phyloP scores from a whole-genome alignment of 257 asterid genomes.

The Nyctanthes arbortristis region DNA sequence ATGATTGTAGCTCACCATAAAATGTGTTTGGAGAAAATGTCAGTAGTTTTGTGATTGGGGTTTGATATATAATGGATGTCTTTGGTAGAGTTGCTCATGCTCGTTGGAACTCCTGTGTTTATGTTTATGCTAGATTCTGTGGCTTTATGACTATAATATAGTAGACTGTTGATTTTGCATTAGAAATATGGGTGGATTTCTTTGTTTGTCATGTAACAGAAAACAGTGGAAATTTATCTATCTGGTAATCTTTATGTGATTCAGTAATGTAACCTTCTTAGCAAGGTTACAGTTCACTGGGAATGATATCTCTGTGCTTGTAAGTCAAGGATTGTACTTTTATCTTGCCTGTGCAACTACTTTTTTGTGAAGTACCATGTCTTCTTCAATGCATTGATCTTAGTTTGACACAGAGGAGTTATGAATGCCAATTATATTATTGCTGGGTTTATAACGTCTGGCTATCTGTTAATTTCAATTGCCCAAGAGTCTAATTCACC shows the following conservation, averaged over 20 bases:
- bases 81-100: conserved; percentile 15
- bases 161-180: neutral
- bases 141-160: neutral
- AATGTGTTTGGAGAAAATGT: neutral
- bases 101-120: neutral
- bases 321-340: neutral
- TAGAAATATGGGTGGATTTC: neutral
- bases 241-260: neutral
- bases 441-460: neutral
- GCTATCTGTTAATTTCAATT: neutral
- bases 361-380: neutral
- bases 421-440: neutral
- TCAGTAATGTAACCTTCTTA: neutral
- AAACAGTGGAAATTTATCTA: neutral
- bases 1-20: neutral
- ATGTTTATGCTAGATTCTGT: neutral
- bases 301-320: neutral
- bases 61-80: neutral
- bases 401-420: neutral
- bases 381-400: neutral
- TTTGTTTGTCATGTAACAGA: neutral
- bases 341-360: neutral
- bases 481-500: no score
- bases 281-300: neutral
- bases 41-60: neutral